These are phyloP conservation scores for Closterium sp. DNA, from an alignment of 139 green algal species.

Conservation along the genomic window DNA sequence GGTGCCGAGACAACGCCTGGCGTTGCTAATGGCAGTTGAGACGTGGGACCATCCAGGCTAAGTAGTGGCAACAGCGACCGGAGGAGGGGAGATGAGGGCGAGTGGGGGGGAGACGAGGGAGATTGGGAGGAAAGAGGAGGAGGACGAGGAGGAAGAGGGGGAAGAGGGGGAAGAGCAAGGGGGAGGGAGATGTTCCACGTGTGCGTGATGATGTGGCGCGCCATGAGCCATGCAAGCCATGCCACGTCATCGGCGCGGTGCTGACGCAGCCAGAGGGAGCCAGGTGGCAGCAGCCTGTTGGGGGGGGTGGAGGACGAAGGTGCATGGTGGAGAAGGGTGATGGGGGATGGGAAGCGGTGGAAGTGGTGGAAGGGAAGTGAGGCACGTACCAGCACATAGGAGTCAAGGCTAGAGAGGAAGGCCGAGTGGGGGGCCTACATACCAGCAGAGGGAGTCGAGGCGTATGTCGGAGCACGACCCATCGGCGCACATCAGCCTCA, in stretches of 20 bases:
- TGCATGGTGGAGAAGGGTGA: background rate
- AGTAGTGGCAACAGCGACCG: background rate
- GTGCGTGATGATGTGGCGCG: background rate
- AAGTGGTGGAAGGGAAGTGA: background rate
- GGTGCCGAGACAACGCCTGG: background rate
- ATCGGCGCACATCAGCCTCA: background rate
- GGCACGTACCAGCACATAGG: background rate
- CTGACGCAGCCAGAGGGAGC: background rate
- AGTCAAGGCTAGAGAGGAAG: too few relatives aligned
- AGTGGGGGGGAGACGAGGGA: background rate
- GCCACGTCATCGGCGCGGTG: background rate
- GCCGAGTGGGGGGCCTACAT: too few relatives aligned
- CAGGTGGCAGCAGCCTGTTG: background rate
- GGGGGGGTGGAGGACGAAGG: background rate
- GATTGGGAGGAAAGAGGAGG: background rate
- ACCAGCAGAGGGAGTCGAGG: background rate
- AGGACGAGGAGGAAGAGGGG: background rate
- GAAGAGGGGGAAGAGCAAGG: background rate
- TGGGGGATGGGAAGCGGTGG: background rate
- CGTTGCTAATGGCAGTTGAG: background rate
- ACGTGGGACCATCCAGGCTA: background rate
- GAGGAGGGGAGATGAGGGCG: background rate
- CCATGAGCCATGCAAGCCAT: background rate
- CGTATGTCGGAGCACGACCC: background rate
- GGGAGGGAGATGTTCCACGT: background rate